Base-by-base conservation (phyloP, 345 rosid species). In the Balakata baccata region DNA sequence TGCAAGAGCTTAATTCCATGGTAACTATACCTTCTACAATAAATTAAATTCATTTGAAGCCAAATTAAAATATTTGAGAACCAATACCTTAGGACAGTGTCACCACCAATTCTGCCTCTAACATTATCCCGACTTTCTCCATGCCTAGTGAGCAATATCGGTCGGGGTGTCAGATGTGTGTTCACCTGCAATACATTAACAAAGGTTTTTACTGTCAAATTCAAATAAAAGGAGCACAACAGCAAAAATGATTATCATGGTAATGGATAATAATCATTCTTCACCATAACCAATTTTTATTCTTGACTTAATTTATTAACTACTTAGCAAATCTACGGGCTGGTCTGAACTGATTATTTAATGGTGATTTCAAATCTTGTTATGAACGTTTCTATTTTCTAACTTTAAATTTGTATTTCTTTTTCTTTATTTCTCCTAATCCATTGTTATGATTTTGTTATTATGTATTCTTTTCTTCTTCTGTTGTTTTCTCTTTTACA, bases 91-190 rank as follows among this genome's bases (percentile, higher is more conserved):
- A 93, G 65, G 49, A 85, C 86, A 70, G 89, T 84, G 81, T 93
- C 99, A 72, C 98, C 99, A 20, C 99, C 99, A 79, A 90, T 93
- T 85, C 97, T 88, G 74, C 94, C 97, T 84, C 99, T 85, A 77
- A 96, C 99, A 82, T 96, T 96, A 76, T 91, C 88, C 80, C 86
- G 83, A 81, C 99, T 96, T 87, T 96, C 98, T 64, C 99, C 99
- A 86, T 96, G 99, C 85, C 99, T 89, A 66, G 98, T 96, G 63
- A 96, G 93, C 74, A 96, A 81, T 82, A 96, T 96, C 45, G 99
- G 99, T 53, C 97, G 98, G 22, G 99, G 99, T 11, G 99, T 96
- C 45, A 96, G 93, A 86, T 93, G 99, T 2, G 93, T 91, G 82
- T 96, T 96, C 78, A 96, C 99, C 99, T 96, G 83, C 68, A 81